Conservation (phyloP, 352 stramenopile species). For the Lagenidium giganteum region DNA sequence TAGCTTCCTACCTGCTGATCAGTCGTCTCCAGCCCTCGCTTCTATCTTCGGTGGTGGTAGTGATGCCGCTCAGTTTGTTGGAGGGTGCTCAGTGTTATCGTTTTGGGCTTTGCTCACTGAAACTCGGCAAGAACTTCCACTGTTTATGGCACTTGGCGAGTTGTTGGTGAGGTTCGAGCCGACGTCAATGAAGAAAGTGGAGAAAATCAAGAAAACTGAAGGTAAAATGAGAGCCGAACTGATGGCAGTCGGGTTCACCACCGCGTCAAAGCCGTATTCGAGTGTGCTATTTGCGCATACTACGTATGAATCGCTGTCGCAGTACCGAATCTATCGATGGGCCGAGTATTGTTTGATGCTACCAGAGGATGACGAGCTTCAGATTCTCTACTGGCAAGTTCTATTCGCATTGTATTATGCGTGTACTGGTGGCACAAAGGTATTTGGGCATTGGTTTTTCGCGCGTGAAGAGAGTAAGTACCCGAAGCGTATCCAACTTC, state of each 20-base stretch:
- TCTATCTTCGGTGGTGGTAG: slow-evolving; percentile 62
- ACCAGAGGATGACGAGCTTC: slow-evolving; percentile 18
- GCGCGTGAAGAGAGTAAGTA: slow-evolving; percentile 19
- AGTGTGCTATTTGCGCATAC: slow-evolving; percentile 17
- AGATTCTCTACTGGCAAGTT: slow-evolving; percentile 36
- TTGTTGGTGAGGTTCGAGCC: slow-evolving; percentile 75
- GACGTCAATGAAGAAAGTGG: slow-evolving; percentile 71
- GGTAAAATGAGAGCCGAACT: slow-evolving; percentile 49
- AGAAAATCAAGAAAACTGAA: slow-evolving; percentile 69
- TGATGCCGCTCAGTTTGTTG: slow-evolving; percentile 62
- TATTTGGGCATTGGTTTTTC: slow-evolving; percentile 29
- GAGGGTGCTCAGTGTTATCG: slow-evolving; percentile 53
- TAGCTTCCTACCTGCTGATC: slow-evolving; percentile 56
- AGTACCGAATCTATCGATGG: slow-evolving; percentile 30
- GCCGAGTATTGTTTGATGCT: slow-evolving; percentile 19
- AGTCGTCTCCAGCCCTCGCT: slow-evolving; percentile 35
- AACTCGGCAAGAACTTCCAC: slow-evolving; percentile 64
- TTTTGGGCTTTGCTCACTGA: slow-evolving; percentile 69
- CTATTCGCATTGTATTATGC: slow-evolving; percentile 37
- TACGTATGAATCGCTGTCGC: slow-evolving; percentile 10
- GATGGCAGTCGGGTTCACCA: slow-evolving; percentile 8
- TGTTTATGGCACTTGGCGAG: slow-evolving; percentile 61
- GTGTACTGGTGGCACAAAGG: slow-evolving; percentile 17
- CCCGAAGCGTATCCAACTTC: slow-evolving; percentile 13
- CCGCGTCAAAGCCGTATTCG: slow-evolving; percentile 6